Conservation (phyloP, 257 asterid genomes). For the Handroanthus guayacan region DNA sequence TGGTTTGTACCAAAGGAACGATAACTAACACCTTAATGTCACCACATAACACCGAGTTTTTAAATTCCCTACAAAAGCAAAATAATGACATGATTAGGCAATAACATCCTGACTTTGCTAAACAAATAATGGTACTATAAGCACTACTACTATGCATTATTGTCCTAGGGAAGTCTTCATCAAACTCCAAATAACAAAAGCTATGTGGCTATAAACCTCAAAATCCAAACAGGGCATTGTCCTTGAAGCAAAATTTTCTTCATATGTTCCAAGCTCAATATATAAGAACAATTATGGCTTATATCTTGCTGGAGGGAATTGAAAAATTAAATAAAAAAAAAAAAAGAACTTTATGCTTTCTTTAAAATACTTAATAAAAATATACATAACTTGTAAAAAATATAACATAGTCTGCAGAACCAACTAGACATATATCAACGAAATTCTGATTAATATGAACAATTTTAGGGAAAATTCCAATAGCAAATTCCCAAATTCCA, state of each 20-base stretch:
- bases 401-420: not conserved
- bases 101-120: not conserved
- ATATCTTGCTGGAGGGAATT: not conserved
- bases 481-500: not conserved
- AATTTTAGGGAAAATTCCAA: conserved; percentile 1
- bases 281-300: not conserved
- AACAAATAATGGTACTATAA: not conserved
- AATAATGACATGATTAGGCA: not conserved
- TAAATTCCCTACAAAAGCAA: conserved; percentile 30
- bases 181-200: conserved; percentile 12
- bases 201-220: not conserved
- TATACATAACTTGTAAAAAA: not conserved
- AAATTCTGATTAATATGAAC: conserved; percentile 12
- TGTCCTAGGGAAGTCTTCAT: not conserved
- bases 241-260: not conserved
- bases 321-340: not conserved
- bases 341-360: no score
- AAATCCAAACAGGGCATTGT: not conserved
- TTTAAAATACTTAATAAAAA: no score
- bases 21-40: not conserved
- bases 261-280: not conserved
- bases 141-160: not conserved
- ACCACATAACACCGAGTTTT: not conserved
- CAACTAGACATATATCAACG: not conserved
- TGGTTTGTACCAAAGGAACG: not conserved